phyloP scores from a whole-genome alignment of 805 yeast genomes.

The Saccharomyces jurei region DNA sequence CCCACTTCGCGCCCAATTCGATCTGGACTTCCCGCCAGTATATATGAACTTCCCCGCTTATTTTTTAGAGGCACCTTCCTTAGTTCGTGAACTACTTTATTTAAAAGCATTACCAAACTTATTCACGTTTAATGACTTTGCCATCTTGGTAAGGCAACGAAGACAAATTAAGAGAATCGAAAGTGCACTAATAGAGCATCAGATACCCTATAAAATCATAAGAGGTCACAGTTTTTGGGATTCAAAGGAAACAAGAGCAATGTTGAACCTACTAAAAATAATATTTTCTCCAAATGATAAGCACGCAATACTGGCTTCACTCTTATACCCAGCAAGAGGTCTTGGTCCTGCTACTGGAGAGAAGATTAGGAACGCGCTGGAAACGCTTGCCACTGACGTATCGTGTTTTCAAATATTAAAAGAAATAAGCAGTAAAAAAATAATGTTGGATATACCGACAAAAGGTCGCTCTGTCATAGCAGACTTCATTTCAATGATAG shows the following conservation, averaged over 20 bases:
- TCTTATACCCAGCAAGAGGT: conserved; percentile 58
- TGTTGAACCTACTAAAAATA: conserved; percentile 59
- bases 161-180: conserved; percentile 58
- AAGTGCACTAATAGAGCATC: conserved; percentile 43
- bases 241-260: conserved; percentile 52
- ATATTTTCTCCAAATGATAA: conserved; percentile 52
- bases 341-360: conserved; percentile 51
- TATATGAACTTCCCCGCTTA: conserved; percentile 35
- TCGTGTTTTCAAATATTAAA: conserved; percentile 13
- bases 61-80: conserved; percentile 49
- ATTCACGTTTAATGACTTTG: conserved; percentile 51
- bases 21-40: conserved; percentile 39
- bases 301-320: conserved; percentile 48
- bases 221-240: conserved; percentile 81
- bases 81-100: conserved; percentile 47
- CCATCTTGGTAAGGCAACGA: conserved; percentile 62
- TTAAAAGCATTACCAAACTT: conserved; percentile 40
- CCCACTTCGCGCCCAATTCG: conserved; percentile 40
- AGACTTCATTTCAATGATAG: conserved; percentile 20
- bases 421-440: conserved; percentile 5
- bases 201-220: conserved; percentile 58
- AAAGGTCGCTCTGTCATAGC: conserved; percentile 17
- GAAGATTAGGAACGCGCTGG: conserved; percentile 15
- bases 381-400: conserved; percentile 1
- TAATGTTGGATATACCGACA: conserved; percentile 11